A percentile compares a stretch with the other conserved stretches of the same genome.
Evolutionary conservation across 495 filamentous ascomycete genomes (phyloP).

Genomic region (Chaetomidium leptoderma): DNA sequence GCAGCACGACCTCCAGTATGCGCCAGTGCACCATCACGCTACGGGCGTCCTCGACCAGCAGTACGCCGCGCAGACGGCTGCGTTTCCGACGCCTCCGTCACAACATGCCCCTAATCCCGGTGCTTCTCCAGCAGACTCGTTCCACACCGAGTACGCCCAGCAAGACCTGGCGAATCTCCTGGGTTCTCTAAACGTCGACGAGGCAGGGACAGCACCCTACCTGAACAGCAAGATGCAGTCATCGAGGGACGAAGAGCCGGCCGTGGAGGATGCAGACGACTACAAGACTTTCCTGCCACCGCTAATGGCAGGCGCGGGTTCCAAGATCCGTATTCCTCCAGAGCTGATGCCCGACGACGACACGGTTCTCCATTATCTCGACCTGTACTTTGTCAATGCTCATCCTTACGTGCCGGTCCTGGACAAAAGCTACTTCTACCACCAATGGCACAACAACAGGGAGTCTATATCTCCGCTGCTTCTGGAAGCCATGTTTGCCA

Average conservation of each 20-base stretch:
- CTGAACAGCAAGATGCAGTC: slow-evolving; percentile 68
- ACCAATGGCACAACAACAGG: slow-evolving; percentile 85
- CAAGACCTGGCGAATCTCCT: slow-evolving; percentile 74
- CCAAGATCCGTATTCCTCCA: slow-evolving; percentile 81
- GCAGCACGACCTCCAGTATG: slow-evolving; percentile 48
- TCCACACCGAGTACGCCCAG: slow-evolving; percentile 63
- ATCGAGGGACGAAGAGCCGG: slow-evolving; percentile 61
- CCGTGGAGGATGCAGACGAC: slow-evolving; percentile 71
- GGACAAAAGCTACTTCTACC: slow-evolving; percentile 77
- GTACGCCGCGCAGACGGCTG: slow-evolving; percentile 37
- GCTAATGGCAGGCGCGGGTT: slow-evolving; percentile 60
- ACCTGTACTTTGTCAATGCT: slow-evolving; percentile 86
- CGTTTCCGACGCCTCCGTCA: slow-evolving; percentile 54
- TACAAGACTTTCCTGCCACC: slow-evolving; percentile 59
- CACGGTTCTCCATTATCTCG: slow-evolving; percentile 78
- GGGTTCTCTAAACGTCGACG: slow-evolving; percentile 82
- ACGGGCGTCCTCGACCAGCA: slow-evolving; percentile 49
- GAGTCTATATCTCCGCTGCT: slow-evolving; percentile 86
- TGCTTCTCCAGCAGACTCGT: slow-evolving; percentile 46
- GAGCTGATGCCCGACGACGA: slow-evolving; percentile 91
- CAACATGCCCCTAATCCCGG: slow-evolving; percentile 46
- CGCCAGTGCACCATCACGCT: slow-evolving; percentile 42
- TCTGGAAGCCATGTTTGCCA: slow-evolving; percentile 93
- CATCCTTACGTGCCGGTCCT: slow-evolving; percentile 96
- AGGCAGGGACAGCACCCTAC: slow-evolving; percentile 86